Evolutionary conservation across 345 rosid species (phyloP).

Genomic region (Salix dunnii): DNA sequence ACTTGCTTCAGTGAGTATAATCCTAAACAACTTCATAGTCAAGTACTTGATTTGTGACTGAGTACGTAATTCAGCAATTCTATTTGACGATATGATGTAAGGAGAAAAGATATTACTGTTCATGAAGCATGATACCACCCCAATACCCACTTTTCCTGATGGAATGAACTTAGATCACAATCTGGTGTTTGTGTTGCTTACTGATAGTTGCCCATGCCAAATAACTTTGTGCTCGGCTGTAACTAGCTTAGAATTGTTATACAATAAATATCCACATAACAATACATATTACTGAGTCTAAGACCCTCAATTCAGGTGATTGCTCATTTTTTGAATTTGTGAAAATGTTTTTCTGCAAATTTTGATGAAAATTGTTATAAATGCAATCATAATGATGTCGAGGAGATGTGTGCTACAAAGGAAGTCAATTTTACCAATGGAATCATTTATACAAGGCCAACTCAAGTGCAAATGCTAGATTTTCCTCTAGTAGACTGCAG

Average conservation of each 20-base stretch:
- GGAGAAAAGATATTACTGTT: background rate
- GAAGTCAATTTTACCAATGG: background rate
- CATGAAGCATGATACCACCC: background rate
- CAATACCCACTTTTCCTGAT: background rate
- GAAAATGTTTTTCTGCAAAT: background rate
- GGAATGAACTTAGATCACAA: constrained; percentile 2
- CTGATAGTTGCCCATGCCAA: background rate
- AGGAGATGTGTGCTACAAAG: background rate
- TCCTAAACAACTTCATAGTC: background rate
- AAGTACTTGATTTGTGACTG: background rate
- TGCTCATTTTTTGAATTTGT: background rate
- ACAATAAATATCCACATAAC: background rate
- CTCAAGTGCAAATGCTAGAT: background rate
- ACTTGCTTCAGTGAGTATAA: constrained; percentile 84
- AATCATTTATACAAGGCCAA: background rate
- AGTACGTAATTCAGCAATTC: constrained; percentile 4
- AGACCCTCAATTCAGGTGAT: background rate
- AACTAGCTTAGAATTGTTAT: background rate
- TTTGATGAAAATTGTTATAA: constrained; percentile 2
- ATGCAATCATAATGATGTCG: background rate
- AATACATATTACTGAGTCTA: background rate
- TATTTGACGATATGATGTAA: background rate
- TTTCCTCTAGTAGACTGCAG: background rate
- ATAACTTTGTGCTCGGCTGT: background rate
- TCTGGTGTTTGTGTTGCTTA: constrained; percentile 2